Conservation (phyloP, 768 basidiomycete genomes). For the Asterophora lycoperdoides region DNA sequence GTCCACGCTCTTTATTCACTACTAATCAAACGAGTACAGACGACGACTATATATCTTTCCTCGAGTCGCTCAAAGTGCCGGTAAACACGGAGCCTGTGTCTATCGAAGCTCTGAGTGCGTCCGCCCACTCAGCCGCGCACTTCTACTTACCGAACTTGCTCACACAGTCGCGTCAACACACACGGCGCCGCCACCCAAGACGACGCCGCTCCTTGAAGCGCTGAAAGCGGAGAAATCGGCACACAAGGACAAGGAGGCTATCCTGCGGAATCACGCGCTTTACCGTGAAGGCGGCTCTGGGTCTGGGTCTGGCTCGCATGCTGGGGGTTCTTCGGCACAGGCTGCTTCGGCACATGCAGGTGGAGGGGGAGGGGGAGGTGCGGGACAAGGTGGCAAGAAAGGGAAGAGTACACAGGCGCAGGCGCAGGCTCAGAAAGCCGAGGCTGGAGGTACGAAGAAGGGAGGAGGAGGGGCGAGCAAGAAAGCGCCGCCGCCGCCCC, state of each 20-base stretch:
- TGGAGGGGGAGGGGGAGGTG: too few relatives aligned
- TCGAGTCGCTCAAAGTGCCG: constrained; percentile 62
- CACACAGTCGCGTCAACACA: constrained; percentile 60
- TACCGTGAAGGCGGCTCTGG: constrained; percentile 37
- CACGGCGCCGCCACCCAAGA: constrained; percentile 60
- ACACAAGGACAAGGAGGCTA: constrained; percentile 69
- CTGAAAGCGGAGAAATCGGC: constrained; percentile 80
- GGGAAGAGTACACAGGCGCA: too few relatives aligned
- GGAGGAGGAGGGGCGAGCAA: too few relatives aligned
- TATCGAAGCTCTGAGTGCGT: constrained; percentile 60
- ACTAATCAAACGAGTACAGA: constrained; percentile 38
- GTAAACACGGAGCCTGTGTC: constrained; percentile 51
- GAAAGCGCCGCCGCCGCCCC: too few relatives aligned
- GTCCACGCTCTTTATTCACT: too few relatives aligned
- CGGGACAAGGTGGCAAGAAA: too few relatives aligned
- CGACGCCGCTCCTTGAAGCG: constrained; percentile 90
- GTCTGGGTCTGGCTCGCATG: too few relatives aligned
- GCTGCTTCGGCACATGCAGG: too few relatives aligned
- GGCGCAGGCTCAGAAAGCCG: too few relatives aligned
- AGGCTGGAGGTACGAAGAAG: too few relatives aligned
- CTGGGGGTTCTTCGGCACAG: too few relatives aligned
- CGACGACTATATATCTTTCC: constrained; percentile 79
- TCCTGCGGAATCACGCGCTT: constrained; percentile 67
- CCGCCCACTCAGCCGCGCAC: too few relatives aligned
- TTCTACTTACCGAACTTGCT: neutral